Percentiles rank a stretch among this genome's conserved stretches.
Evolutionary conservation across 176 grass and related monocot species (phyloP).

Genomic region (Eragrostis curvula): DNA sequence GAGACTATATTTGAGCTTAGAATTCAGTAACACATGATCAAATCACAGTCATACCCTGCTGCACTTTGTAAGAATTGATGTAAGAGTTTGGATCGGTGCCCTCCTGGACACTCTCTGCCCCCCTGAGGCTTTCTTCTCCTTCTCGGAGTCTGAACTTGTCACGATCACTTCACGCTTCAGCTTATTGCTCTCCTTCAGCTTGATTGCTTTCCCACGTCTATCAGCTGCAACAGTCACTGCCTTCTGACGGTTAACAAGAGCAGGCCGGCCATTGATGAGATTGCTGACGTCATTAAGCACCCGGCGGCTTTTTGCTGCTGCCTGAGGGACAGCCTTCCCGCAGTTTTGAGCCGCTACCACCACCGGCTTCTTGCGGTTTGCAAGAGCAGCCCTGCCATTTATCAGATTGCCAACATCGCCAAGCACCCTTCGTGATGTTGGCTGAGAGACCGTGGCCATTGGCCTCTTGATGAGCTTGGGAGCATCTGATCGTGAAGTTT

Average conservation of each 20-base stretch:
- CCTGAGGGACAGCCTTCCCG: constrained; percentile 18
- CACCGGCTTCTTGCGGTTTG: constrained; percentile 35
- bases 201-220: constrained; percentile 30
- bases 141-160: constrained; percentile 39
- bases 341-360: constrained; percentile 26
- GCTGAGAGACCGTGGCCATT: constrained; percentile 12
- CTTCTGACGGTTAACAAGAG: constrained; percentile 38
- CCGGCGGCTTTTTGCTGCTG: constrained; percentile 26
- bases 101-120: constrained; percentile 23
- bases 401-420: constrained; percentile 37
- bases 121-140: constrained; percentile 41
- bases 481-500: constrained; percentile 36
- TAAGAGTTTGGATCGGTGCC: constrained; percentile 20
- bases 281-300: constrained; percentile 34
- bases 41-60: constrained; percentile 46
- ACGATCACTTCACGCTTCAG: constrained; percentile 39
- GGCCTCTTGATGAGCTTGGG: constrained; percentile 37
- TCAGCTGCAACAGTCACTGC: constrained; percentile 3
- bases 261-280: constrained; percentile 26
- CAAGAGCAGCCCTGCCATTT: constrained; percentile 28
- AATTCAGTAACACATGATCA: background rate
- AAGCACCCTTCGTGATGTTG: constrained; percentile 18
- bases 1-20: background rate
- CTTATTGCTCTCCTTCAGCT: constrained; percentile 35
- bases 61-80: constrained; percentile 37